Base-by-base conservation (phyloP, 2,329 filamentous ascomycete genomes). In the Colletotrichum somersetense region DNA sequence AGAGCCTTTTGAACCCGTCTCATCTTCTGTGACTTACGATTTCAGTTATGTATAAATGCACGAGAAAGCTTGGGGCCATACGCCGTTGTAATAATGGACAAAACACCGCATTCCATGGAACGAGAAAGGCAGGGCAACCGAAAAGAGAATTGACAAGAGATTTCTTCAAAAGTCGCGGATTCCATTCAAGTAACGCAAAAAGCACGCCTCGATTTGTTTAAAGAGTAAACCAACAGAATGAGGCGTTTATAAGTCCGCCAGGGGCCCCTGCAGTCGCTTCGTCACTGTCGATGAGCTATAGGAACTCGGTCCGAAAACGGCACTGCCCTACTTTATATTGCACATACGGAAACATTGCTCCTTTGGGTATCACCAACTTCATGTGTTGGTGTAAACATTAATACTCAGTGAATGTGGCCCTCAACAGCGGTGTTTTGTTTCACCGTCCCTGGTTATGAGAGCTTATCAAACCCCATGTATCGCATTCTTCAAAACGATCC, bases 271-370 rank as follows among this genome's bases (percentile, higher is more conserved):
- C 10, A n/a, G 44, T 48, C 20, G 44, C 20, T 48, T n/a, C 44
- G 20, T 48, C 7, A 5, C 20, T n/a, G 20, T 2, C 44, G 8
- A 48, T 48, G 44, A 48, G 20, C 0, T 16, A n/a, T n/a, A 11
- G 20, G 14, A n/a, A n/a, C 14, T 48, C 5, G 44, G 20, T n/a
- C 18, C 2, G 20, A 23, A 23, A 23, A 12, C 20, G 46, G 5
- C 20, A 12, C 20, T 7, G 46, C 23, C 20, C 46, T 11, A 12
- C n/a, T n/a, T 48, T 12, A 12, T n/a, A 23, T 12, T 23, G 46
- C 2, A 1, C 8, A 10, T 4, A 1, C n/a, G 8, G 8, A 20
- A n/a, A 11, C 6, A n/a, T 4, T 12, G 2, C 46, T 48, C 7
- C 10, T 23, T 23, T 18, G 46, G 20, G 46, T 23, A 6, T 18